Evolutionary conservation across 768 basidiomycete species (phyloP).

Genomic region (Floccularia luteovirens): DNA sequence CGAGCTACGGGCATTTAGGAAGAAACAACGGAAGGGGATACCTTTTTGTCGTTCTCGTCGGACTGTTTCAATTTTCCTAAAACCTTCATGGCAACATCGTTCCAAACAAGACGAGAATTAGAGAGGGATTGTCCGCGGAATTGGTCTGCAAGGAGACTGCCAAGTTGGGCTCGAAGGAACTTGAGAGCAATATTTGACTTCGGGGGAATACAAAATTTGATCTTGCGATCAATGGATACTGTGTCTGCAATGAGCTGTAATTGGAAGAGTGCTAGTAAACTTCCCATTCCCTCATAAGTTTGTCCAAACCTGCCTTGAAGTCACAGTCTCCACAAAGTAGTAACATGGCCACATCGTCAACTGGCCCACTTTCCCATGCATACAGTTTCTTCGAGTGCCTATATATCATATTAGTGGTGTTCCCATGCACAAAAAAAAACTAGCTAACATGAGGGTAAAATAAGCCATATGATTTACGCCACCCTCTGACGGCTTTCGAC

Average conservation of each 20-base stretch:
- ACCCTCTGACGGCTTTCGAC: slow-evolving; percentile 58
- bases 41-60: slow-evolving; percentile 12
- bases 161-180: slow-evolving; percentile 60
- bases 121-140: slow-evolving; percentile 56
- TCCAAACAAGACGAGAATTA: slow-evolving; percentile 62
- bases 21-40: slow-evolving; percentile 1
- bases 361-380: slow-evolving; percentile 89
- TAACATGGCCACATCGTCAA: slow-evolving; percentile 75
- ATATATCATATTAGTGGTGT: slow-evolving; percentile 3
- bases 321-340: slow-evolving; percentile 89
- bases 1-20: too few species aligned
- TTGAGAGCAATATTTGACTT: slow-evolving; percentile 79
- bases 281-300: too few species aligned
- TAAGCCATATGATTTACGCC: slow-evolving; percentile 70
- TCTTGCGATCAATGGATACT: slow-evolving; percentile 79
- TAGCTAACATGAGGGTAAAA: slow-evolving; percentile 78
- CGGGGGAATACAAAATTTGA: slow-evolving; percentile 62
- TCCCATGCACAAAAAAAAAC: neutral
- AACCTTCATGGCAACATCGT: slow-evolving; percentile 57
- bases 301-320: slow-evolving; percentile 48
- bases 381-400: slow-evolving; percentile 94
- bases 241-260: slow-evolving; percentile 62
- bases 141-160: slow-evolving; percentile 50
- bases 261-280: too few species aligned
- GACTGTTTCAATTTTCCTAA: slow-evolving; percentile 45